Conservation (phyloP, 805 yeast species). For the Zygosaccharomyces bisporus region DNA sequence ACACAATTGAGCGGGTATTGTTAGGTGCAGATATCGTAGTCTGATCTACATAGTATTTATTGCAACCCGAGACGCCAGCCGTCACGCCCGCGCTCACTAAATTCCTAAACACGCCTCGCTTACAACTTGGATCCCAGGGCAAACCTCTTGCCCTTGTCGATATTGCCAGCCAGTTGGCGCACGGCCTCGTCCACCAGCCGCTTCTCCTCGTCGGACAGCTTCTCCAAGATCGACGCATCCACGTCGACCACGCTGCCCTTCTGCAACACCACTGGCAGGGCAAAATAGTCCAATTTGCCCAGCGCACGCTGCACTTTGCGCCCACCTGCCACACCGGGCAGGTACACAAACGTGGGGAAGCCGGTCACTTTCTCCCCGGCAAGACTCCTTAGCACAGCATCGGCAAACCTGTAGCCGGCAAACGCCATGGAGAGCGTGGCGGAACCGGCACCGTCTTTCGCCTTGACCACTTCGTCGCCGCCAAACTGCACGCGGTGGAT, state of each 20-base stretch:
- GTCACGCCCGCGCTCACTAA: too few relatives aligned
- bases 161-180: slow-evolving; percentile 51
- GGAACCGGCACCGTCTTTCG: slow-evolving; percentile 79
- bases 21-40: too few relatives aligned
- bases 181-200: slow-evolving; percentile 50
- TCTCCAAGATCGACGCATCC: slow-evolving; percentile 46
- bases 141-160: slow-evolving; percentile 56
- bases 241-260: slow-evolving; percentile 52
- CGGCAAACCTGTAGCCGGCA: slow-evolving; percentile 75
- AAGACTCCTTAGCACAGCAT: slow-evolving; percentile 50
- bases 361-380: slow-evolving; percentile 17
- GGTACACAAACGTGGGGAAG: slow-evolving; percentile 48
- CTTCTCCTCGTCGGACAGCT: slow-evolving; percentile 46
- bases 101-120: too few relatives aligned
- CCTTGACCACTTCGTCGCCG: slow-evolving; percentile 86
- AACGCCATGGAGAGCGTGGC: slow-evolving; percentile 86
- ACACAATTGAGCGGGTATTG: too few relatives aligned
- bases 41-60: too few relatives aligned
- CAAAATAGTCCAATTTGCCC: slow-evolving; percentile 47
- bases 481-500: slow-evolving; percentile 79
- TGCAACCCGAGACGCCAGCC: too few relatives aligned
- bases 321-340: slow-evolving; percentile 53
- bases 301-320: slow-evolving; percentile 39
- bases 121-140: slow-evolving; percentile 32
- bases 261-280: slow-evolving; percentile 56